A percentile compares a stretch with the other conserved stretches of the same genome.
phyloP scores from a whole-genome alignment of 352 stramenopile genomes.

The Pythium guiyangense region DNA sequence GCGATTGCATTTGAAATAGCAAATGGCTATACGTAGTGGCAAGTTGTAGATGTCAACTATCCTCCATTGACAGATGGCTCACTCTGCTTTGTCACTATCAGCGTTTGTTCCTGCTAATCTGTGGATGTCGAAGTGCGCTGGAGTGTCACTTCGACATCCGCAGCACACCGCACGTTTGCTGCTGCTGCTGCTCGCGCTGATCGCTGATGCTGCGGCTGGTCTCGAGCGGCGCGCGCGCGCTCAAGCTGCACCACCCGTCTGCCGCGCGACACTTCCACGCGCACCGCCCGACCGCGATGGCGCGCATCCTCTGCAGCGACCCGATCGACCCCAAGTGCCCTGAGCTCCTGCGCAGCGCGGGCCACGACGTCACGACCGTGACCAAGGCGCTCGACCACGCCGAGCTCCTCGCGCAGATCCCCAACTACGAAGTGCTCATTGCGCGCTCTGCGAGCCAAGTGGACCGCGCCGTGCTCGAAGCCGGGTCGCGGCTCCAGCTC shows the following conservation, averaged over 20 bases:
- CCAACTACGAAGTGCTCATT: conserved; percentile 88
- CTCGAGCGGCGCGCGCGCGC: conserved; percentile 25
- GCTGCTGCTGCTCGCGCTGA: not conserved
- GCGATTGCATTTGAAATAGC: too few species aligned
- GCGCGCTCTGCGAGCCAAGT: conserved; percentile 83
- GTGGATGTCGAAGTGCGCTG: too few species aligned
- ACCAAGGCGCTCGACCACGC: conserved; percentile 35
- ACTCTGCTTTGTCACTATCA: too few species aligned
- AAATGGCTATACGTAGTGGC: too few species aligned
- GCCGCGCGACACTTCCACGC: conserved; percentile 27
- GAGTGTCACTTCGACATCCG: conserved; percentile 8
- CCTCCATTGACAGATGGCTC: too few species aligned
- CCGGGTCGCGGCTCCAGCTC: conserved; percentile 57
- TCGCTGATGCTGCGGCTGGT: conserved; percentile 52
- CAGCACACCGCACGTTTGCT: not conserved
- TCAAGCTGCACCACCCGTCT: conserved; percentile 17
- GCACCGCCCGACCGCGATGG: conserved; percentile 46
- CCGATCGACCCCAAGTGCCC: conserved; percentile 80
- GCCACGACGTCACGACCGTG: conserved; percentile 78
- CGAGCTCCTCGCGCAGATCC: conserved; percentile 68
- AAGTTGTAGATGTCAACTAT: too few species aligned
- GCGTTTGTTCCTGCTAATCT: too few species aligned
- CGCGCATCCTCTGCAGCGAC: conserved; percentile 85
- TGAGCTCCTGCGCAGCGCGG: conserved; percentile 72
- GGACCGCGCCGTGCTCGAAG: conserved; percentile 63